Base-by-base conservation (phyloP, 1,284 basidiomycete species). In the Mycena sp. region DNA sequence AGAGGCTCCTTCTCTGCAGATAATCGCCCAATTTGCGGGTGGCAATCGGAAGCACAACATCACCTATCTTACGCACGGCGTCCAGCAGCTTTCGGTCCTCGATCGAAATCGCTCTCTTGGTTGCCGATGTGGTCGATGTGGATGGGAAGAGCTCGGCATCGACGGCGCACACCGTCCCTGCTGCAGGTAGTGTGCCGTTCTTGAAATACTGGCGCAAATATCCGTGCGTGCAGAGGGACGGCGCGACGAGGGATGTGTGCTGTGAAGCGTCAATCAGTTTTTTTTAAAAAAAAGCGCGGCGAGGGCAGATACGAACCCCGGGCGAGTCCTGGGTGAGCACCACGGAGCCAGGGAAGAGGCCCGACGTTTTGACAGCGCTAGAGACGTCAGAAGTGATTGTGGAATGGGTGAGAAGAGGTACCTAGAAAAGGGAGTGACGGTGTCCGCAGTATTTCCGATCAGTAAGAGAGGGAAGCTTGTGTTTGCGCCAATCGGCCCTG, bases 371-470 rank as follows among this genome's bases (percentile, higher is more conserved):
- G 19, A 14, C 21, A 23, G 62, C 58, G 25, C 64, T 65, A 48
- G 25, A n/a, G 12, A 19, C n/a, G 17, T 26, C 17, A 28, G 16
- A 6, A 16, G 35, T 14, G 6, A 14, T 44, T 43, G 40, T 29
- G 21, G 6, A 23, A 4, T 23, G 14, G 7, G 19, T 21, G 21
- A 6, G 11, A 6, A 32, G 26, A 17, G 21, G 26, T 16, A 28
- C 57, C 28, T 17, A 12, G 14, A 19, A 6, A 41, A 35, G n/a
- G 61, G 64, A n/a, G n/a, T n/a, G n/a, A n/a, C n/a, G n/a, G n/a
- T n/a, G n/a, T n/a, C n/a, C 29, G 76, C 77, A 7, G 78, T 80
- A 55, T 81, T 80, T 4, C 79, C 79, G 26, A 81, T 69, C 3
- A 80, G 41, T 19, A 81, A 68, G 9, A 81, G 64, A 0, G 79